Evolutionary conservation across 2,329 filamentous ascomycete species (phyloP).

Genomic region (Colletotrichum nymphaeae): DNA sequence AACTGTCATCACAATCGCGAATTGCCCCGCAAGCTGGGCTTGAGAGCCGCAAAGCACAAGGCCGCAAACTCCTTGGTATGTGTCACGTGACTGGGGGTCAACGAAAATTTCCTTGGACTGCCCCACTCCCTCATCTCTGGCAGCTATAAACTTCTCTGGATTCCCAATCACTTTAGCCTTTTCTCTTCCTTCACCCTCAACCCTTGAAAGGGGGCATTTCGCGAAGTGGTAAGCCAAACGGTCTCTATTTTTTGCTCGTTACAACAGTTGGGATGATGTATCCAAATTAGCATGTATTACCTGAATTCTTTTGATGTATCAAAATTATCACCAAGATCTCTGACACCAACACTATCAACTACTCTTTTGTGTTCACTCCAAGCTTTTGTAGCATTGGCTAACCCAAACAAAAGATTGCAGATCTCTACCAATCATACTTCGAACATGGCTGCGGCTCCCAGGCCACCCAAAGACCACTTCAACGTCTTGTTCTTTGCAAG

Average conservation of each 20-base stretch:
- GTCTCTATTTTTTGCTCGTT: conserved; percentile 9
- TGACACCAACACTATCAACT: conserved; percentile 56
- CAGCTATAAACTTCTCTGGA: not conserved
- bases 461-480: conserved; percentile 74
- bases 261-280: conserved; percentile 60
- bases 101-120: not conserved
- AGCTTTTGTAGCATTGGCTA: conserved; percentile 35
- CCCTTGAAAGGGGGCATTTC: conserved; percentile 20
- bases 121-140: not conserved
- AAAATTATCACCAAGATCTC: conserved; percentile 79
- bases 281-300: conserved; percentile 67
- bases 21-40: not conserved
- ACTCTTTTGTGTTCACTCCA: conserved; percentile 20
- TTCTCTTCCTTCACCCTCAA: not conserved
- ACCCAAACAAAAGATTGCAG: conserved; percentile 31
- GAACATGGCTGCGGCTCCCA: conserved; percentile 52
- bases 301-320: conserved; percentile 68
- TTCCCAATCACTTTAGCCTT: not conserved
- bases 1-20: not conserved
- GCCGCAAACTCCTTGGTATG: not conserved
- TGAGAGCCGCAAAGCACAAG: not conserved
- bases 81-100: not conserved
- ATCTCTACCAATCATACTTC: not conserved
- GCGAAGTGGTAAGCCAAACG: conserved; percentile 39
- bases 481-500: conserved; percentile 85